Percentiles rank a stretch among this genome's conserved stretches.
Conservation (phyloP, 257 asterid species). For the Perilla frutescens region DNA sequence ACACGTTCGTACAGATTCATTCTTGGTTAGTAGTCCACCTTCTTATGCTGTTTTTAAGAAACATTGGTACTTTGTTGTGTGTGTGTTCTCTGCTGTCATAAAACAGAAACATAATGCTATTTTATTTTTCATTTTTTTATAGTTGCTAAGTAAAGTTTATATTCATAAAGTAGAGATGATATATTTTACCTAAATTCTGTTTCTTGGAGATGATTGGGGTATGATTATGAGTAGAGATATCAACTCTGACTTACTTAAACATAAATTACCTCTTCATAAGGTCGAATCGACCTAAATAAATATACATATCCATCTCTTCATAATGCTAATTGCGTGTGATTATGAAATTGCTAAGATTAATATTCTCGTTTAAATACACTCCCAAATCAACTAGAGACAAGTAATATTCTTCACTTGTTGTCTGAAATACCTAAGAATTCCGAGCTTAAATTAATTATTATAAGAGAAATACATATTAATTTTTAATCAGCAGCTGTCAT, state of each 20-base stretch:
- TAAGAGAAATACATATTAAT: not conserved
- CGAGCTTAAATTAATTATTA: no score
- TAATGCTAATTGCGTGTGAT: not conserved
- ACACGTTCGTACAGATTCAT: slow-evolving; percentile 39
- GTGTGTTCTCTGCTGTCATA: no score
- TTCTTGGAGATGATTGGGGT: not conserved
- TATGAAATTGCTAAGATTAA: not conserved
- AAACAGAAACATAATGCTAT: no score
- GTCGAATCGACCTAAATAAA: not conserved
- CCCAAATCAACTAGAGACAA: not conserved
- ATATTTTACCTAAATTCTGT: not conserved
- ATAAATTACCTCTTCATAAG: not conserved
- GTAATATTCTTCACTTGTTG: not conserved
- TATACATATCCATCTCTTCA: not conserved
- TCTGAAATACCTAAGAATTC: not conserved
- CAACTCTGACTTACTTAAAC: not conserved
- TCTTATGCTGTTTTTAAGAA: not conserved
- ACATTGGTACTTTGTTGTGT: no score
- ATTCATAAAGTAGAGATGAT: not conserved
- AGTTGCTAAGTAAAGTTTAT: slow-evolving; percentile 2
- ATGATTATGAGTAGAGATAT: not conserved
- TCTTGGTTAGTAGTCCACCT: slow-evolving; percentile 53
- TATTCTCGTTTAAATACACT: not conserved
- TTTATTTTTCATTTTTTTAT: not conserved
- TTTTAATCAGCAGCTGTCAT: not conserved